phyloP scores from a whole-genome alignment of 257 asterid species.

The Salvia rosmarinus region DNA sequence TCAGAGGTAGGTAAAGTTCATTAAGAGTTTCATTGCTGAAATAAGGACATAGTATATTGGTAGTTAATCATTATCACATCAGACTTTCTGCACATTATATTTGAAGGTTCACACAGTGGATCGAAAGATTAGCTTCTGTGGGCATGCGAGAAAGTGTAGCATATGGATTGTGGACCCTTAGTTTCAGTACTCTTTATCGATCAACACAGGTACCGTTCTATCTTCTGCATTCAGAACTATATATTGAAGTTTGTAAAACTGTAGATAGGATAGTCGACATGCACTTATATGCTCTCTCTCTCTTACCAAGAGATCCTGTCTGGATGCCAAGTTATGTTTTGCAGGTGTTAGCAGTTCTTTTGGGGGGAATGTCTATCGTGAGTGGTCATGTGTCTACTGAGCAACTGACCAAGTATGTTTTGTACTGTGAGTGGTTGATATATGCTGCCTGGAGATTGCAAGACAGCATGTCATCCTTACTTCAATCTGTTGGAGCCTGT shows the following conservation, averaged over 20 bases:
- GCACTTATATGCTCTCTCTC: too few relatives aligned
- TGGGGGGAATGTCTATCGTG: conserved; percentile 55
- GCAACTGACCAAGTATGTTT: conserved; percentile 58
- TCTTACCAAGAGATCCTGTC: conserved; percentile 4
- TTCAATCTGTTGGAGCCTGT: conserved; percentile 62
- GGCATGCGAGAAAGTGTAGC: conserved; percentile 54
- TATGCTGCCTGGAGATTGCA: conserved; percentile 70
- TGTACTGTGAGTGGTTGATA: conserved; percentile 66
- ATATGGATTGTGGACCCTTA: conserved; percentile 52
- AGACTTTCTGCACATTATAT: conserved; percentile 27
- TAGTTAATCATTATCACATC: conserved; percentile 18
- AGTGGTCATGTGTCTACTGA: conserved; percentile 48
- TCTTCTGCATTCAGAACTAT: conserved; percentile 5
- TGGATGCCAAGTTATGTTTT: conserved; percentile 10
- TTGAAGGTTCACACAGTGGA: conserved; percentile 45
- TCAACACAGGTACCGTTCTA: conserved; percentile 52
- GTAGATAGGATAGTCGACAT: too few relatives aligned
- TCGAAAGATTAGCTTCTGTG: conserved; percentile 46
- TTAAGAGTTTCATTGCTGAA: neutral
- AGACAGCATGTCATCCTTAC: conserved; percentile 52
- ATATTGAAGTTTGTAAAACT: conserved; percentile 24
- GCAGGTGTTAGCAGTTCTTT: conserved; percentile 52
- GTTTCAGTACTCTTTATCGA: conserved; percentile 51
- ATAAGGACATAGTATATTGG: conserved; percentile 1
- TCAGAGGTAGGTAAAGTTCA: conserved; percentile 41